These are phyloP conservation scores for Chaetomidium leptoderma DNA, from an alignment of 495 filamentous ascomycete genomes.

Conservation along the genomic window DNA sequence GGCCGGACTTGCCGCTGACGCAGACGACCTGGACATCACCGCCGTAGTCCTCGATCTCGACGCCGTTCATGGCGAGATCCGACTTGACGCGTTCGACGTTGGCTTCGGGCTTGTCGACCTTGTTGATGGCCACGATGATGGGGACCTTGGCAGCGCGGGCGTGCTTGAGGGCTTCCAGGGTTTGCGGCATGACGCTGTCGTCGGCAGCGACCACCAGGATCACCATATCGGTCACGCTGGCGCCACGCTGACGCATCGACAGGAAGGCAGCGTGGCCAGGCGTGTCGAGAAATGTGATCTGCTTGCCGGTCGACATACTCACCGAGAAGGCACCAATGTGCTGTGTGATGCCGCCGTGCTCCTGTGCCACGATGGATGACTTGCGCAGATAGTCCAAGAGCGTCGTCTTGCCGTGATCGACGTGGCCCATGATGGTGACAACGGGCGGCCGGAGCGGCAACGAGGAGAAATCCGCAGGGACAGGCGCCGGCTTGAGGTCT, in stretches of 20 bases:
- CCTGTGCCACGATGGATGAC: constrained; percentile 80
- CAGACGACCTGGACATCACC: constrained; percentile 89
- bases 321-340: constrained; percentile 99
- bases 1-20: constrained; percentile 89
- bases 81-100: constrained; percentile 78
- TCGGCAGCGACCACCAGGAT: constrained; percentile 95
- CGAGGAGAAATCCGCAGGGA: constrained; percentile 63
- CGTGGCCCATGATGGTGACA: constrained; percentile 99
- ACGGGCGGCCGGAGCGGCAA: constrained; percentile 80
- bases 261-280: constrained; percentile 95
- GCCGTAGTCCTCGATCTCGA: constrained; percentile 92
- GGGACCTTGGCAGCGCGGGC: constrained; percentile 86
- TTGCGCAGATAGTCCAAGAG: constrained; percentile 92
- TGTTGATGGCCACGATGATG: constrained; percentile 98
- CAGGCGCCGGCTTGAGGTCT: constrained; percentile 70
- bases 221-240: constrained; percentile 94
- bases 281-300: constrained; percentile 95
- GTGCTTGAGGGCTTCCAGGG: constrained; percentile 93
- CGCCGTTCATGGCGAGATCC: constrained; percentile 76
- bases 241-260: constrained; percentile 91
- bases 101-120: constrained; percentile 82
- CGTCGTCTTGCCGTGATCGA: constrained; percentile 98
- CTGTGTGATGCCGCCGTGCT: constrained; percentile 97
- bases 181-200: constrained; percentile 96
- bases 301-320: constrained; percentile 73